A percentile compares a stretch with the other conserved stretches of the same genome.
These are phyloP conservation scores for Gillenia trifoliata DNA, from an alignment of 306 rosid species.

Conservation along the genomic window DNA sequence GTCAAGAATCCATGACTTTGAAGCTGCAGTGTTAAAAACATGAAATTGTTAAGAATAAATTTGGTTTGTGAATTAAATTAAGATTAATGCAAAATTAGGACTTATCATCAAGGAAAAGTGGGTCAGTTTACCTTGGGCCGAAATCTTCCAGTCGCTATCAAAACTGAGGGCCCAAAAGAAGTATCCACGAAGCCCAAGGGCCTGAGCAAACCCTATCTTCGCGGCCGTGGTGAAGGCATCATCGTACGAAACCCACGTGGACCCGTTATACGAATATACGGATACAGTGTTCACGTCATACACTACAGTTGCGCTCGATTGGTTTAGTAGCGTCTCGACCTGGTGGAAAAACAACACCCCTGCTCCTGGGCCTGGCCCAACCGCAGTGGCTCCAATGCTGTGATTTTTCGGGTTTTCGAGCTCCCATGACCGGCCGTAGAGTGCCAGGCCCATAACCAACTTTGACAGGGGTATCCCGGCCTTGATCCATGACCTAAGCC, in stretches of 20 bases:
- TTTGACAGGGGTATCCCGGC: conserved; percentile 34
- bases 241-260: conserved; percentile 57
- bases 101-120: background rate
- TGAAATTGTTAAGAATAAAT: background rate
- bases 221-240: conserved; percentile 24
- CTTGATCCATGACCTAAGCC: conserved; percentile 59
- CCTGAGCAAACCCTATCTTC: conserved; percentile 59
- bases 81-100: background rate
- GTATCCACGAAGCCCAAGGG: conserved; percentile 65
- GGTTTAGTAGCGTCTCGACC: conserved; percentile 16
- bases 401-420: conserved; percentile 31
- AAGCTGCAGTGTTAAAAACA: conserved; percentile 18
- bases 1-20: conserved; percentile 34
- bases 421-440: conserved; percentile 57
- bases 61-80: background rate
- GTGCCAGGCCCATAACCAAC: conserved; percentile 63
- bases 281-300: conserved; percentile 35
- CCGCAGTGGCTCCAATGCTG: conserved; percentile 36
- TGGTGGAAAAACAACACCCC: conserved; percentile 24
- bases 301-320: conserved; percentile 10
- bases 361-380: conserved; percentile 52
- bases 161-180: conserved; percentile 72
- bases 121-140: conserved; percentile 31
- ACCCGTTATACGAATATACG: conserved; percentile 26
- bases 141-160: conserved; percentile 33